These are phyloP conservation scores for Sherardia arvensis DNA, from an alignment of 257 asterid genomes.

Conservation along the genomic window DNA sequence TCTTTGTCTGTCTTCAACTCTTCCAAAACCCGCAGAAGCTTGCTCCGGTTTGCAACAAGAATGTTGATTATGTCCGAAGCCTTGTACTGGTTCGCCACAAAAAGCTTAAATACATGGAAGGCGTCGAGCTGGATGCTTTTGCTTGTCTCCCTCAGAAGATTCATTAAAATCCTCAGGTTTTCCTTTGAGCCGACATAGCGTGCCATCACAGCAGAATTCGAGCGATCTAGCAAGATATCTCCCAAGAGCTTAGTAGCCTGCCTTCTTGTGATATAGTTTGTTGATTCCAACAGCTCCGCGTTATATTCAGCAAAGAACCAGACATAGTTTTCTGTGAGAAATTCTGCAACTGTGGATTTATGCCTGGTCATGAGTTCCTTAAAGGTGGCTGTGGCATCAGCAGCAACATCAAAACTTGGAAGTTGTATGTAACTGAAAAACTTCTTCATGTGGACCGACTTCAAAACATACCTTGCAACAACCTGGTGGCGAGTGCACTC, in stretches of 20 bases:
- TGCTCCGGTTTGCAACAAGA: conserved; percentile 58
- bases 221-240: conserved; percentile 77
- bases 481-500: conserved; percentile 88
- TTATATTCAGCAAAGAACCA: conserved; percentile 88
- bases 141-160: conserved; percentile 84
- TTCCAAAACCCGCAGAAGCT: conserved; percentile 57
- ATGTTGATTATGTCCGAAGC: conserved; percentile 60
- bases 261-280: conserved; percentile 84
- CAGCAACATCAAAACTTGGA: conserved; percentile 88
- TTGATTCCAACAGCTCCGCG: conserved; percentile 72
- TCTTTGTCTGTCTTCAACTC: conserved; percentile 60
- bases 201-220: conserved; percentile 66
- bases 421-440: conserved; percentile 70
- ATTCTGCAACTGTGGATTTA: conserved; percentile 80
- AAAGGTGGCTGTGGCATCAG: conserved; percentile 87
- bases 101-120: conserved; percentile 93
- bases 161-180: conserved; percentile 70
- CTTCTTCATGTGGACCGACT: conserved; percentile 52
- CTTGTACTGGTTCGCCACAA: conserved; percentile 82
- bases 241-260: conserved; percentile 90
- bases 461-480: conserved; percentile 66
- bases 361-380: conserved; percentile 93
- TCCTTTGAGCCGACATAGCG: conserved; percentile 71
- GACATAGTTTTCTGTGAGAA: conserved; percentile 45
- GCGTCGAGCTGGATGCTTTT: conserved; percentile 78